These are phyloP conservation scores for Dictyostelium intermedium DNA, from an alignment of 78 protist genomes.

Conservation along the genomic window DNA sequence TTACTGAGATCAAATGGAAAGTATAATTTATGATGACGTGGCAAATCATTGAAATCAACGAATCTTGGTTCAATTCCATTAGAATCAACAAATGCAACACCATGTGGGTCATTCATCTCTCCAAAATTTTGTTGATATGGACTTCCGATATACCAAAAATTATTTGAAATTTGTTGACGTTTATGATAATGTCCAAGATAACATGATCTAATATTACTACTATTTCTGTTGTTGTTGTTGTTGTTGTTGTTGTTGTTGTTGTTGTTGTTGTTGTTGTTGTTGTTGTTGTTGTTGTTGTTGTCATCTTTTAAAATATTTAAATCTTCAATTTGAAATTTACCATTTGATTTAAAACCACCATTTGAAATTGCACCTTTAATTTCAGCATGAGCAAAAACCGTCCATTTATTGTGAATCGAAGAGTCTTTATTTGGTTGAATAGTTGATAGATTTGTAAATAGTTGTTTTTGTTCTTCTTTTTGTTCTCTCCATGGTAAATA, in stretches of 20 bases:
- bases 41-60: slow-evolving; percentile 31
- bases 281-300: background rate
- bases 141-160: slow-evolving; percentile 74
- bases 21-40: slow-evolving; percentile 27
- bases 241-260: background rate
- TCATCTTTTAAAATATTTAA: background rate
- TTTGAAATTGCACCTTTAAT: slow-evolving; percentile 65
- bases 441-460: background rate
- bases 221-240: background rate
- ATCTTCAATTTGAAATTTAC: slow-evolving; percentile 31
- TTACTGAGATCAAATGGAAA: slow-evolving; percentile 22
- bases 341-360: slow-evolving; percentile 41
- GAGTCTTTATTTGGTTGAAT: background rate
- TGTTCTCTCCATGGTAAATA: slow-evolving; percentile 72
- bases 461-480: slow-evolving; percentile 22
- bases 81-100: slow-evolving; percentile 48
- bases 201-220: background rate
- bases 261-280: background rate
- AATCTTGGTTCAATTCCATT: slow-evolving; percentile 20
- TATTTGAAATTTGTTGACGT: slow-evolving; percentile 25
- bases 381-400: slow-evolving; percentile 80
- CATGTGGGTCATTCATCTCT: slow-evolving; percentile 75
- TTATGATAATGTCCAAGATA: slow-evolving; percentile 70
- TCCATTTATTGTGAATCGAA: slow-evolving; percentile 20
- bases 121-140: slow-evolving; percentile 77